These are phyloP conservation scores for Lepraria neglecta DNA, from an alignment of 495 filamentous ascomycete species.

Conservation along the genomic window DNA sequence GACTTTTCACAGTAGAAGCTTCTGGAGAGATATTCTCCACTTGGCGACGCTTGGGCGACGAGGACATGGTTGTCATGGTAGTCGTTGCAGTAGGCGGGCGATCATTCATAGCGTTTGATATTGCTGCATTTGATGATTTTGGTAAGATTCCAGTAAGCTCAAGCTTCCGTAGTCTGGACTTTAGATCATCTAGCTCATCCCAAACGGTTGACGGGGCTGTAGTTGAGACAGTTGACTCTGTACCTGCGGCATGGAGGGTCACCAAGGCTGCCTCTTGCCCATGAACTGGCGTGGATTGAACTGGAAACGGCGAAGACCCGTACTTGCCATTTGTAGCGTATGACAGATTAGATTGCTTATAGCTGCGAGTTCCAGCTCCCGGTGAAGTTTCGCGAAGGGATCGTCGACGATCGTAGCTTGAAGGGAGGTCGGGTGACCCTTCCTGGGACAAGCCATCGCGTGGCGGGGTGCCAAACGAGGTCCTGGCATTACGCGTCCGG, in stretches of 20 bases:
- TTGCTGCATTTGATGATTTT: constrained; percentile 67
- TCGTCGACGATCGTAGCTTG: constrained; percentile 40
- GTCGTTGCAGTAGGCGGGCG: constrained; percentile 87
- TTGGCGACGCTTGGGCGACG: constrained; percentile 65
- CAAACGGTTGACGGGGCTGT: constrained; percentile 89
- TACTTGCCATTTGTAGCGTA: constrained; percentile 47
- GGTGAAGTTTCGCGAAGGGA: constrained; percentile 38
- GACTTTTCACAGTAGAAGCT: constrained; percentile 31
- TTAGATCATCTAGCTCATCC: constrained; percentile 96
- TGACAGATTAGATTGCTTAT: constrained; percentile 52
- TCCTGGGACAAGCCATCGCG: constrained; percentile 40
- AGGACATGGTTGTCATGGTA: constrained; percentile 85
- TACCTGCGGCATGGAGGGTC: constrained; percentile 52
- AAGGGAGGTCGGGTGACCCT: constrained; percentile 41
- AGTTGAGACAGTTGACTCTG: constrained; percentile 78
- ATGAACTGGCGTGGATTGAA: constrained; percentile 35
- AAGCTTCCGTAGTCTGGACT: constrained; percentile 86
- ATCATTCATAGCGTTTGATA: constrained; percentile 63
- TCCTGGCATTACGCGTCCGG: constrained; percentile 39
- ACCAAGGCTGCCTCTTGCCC: constrained; percentile 39
- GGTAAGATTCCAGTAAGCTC: constrained; percentile 85
- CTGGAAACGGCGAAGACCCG: constrained; percentile 53
- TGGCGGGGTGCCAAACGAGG: constrained; percentile 43
- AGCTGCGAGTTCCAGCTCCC: constrained; percentile 34
- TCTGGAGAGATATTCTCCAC: constrained; percentile 49